These are phyloP conservation scores for Corchorus capsularis DNA, from an alignment of 345 rosid genomes.

Conservation along the genomic window DNA sequence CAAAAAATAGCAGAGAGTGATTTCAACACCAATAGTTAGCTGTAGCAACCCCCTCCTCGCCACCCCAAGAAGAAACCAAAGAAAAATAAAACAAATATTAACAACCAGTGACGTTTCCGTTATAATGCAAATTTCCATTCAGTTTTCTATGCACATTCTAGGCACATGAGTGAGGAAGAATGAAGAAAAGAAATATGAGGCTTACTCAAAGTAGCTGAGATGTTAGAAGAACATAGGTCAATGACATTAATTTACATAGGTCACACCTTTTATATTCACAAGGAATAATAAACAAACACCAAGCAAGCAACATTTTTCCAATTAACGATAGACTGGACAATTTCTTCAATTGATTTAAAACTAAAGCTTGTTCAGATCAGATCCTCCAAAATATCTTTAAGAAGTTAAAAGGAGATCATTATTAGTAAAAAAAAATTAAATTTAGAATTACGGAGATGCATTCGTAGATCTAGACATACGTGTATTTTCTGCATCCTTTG, in stretches of 20 bases:
- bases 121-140: not conserved
- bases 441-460: not conserved
- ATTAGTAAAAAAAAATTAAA: not conserved
- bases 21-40: not conserved
- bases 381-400: not conserved
- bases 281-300: no score
- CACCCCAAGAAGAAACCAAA: not conserved
- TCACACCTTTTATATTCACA: no score
- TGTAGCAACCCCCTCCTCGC: not conserved
- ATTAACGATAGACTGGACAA: no score
- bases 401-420: not conserved
- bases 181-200: not conserved
- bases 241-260: no score
- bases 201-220: not conserved
- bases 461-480: slow-evolving; percentile 49
- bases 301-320: no score
- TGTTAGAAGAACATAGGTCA: no score
- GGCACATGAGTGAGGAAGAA: not conserved
- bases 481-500: slow-evolving; percentile 97
- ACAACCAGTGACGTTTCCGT: not conserved
- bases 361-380: slow-evolving; percentile 7
- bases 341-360: no score
- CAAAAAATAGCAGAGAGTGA: not conserved
- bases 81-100: not conserved
- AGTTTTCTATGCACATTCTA: not conserved